Evolutionary conservation across 495 filamentous ascomycete species (phyloP).

Genomic region (Annulohypoxylon moriforme): DNA sequence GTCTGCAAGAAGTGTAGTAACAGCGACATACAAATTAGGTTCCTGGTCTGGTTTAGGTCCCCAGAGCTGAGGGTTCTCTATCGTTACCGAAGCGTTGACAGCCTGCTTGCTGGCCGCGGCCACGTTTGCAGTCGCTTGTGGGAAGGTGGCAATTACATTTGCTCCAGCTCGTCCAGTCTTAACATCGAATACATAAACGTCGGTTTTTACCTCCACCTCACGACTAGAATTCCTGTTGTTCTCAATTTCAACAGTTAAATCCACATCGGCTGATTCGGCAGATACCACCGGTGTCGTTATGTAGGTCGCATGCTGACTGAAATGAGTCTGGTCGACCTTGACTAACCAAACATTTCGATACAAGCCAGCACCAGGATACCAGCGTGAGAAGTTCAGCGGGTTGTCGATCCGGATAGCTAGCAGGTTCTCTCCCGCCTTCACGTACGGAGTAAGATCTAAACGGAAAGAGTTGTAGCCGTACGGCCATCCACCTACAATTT

Average conservation of each 20-base stretch:
- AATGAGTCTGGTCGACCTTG: constrained; percentile 55
- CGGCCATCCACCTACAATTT: constrained; percentile 62
- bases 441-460: constrained; percentile 59
- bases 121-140: constrained; percentile 39
- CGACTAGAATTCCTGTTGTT: constrained; percentile 47
- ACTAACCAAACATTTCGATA: constrained; percentile 64
- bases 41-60: constrained; percentile 58
- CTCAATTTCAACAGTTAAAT: constrained; percentile 54
- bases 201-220: constrained; percentile 47
- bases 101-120: constrained; percentile 45
- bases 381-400: constrained; percentile 56
- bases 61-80: constrained; percentile 58
- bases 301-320: constrained; percentile 58
- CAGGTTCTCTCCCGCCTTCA: constrained; percentile 53
- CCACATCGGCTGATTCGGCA: constrained; percentile 51
- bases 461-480: constrained; percentile 63
- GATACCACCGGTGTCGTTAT: constrained; percentile 56
- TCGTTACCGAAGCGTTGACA: constrained; percentile 49
- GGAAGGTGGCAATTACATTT: constrained; percentile 45
- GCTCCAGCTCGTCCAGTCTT: constrained; percentile 32
- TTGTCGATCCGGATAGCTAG: constrained; percentile 63
- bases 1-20: constrained; percentile 49
- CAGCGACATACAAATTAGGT: constrained; percentile 60
- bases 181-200: constrained; percentile 41
- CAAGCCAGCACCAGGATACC: constrained; percentile 63